These are phyloP conservation scores for Linderina pennispora DNA, from an alignment of 192 early-diverging fungal species.

Conservation along the genomic window DNA sequence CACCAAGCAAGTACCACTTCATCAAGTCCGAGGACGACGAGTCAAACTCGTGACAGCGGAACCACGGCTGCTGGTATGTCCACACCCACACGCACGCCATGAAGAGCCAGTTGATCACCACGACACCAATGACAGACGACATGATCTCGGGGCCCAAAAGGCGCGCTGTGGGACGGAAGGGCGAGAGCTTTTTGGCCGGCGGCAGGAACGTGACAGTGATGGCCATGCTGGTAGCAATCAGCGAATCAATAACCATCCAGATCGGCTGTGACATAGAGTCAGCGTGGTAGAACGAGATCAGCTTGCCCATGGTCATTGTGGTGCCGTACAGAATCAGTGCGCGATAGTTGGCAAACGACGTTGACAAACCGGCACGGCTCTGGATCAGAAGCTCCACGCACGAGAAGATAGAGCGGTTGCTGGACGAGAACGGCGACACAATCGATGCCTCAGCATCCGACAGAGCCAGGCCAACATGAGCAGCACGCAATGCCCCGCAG, in stretches of 20 bases:
- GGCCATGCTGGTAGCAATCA: constrained; percentile 57
- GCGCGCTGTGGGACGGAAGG: constrained; percentile 59
- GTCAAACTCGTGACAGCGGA: constrained; percentile 62
- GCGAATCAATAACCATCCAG: constrained; percentile 69
- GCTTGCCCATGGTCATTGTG: constrained; percentile 55
- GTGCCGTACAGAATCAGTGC: constrained; percentile 63
- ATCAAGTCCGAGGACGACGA: constrained; percentile 41
- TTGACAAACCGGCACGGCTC: constrained; percentile 63
- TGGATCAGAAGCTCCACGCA: constrained; percentile 68
- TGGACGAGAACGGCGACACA: constrained; percentile 72
- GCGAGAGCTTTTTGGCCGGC: constrained; percentile 50
- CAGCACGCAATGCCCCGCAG: constrained; percentile 71
- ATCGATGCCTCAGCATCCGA: constrained; percentile 77
- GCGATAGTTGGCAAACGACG: constrained; percentile 64
- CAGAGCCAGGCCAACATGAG: constrained; percentile 74
- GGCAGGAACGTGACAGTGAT: constrained; percentile 56
- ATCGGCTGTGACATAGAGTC: constrained; percentile 54
- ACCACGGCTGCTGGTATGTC: constrained; percentile 37
- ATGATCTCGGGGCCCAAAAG: constrained; percentile 65
- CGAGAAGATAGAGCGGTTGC: constrained; percentile 54
- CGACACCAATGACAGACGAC: constrained; percentile 53
- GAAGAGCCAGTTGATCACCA: constrained; percentile 64
- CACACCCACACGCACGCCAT: constrained; percentile 13
- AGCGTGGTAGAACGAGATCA: constrained; percentile 62
- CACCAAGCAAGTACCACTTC: constrained; percentile 61